phyloP scores from a whole-genome alignment of 768 basidiomycete species.

The Psilocybe sp. region DNA sequence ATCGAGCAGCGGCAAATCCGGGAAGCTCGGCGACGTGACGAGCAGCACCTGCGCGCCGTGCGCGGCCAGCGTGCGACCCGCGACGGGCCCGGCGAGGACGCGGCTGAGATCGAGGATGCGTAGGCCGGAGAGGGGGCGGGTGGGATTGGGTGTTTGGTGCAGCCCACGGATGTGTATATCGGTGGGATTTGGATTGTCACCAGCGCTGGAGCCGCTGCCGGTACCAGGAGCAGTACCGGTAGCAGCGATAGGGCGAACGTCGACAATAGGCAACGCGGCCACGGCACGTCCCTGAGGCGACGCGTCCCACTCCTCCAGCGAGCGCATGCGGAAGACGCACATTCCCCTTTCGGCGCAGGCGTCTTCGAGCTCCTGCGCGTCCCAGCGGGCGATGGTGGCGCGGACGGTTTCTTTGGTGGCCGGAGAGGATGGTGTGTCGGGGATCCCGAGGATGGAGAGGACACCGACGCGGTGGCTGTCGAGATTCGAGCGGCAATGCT shows the following conservation, averaged over 20 bases:
- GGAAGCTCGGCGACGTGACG: conserved; percentile 54
- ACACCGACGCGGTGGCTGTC: conserved; percentile 50
- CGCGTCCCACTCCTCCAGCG: conserved; percentile 46
- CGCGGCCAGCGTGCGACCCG: conserved; percentile 54
- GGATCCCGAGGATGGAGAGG: conserved; percentile 39
- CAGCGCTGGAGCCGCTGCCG: too few relatives aligned
- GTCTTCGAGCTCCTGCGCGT: conserved; percentile 45
- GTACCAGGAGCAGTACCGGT: too few relatives aligned
- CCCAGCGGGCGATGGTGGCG: conserved; percentile 35
- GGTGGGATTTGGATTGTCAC: too few relatives aligned
- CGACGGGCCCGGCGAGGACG: conserved; percentile 57
- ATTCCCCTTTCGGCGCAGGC: conserved; percentile 40
- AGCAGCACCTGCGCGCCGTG: conserved; percentile 58
- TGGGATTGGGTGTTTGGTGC: conserved; percentile 12
- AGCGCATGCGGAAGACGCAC: conserved; percentile 50
- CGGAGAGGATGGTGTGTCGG: conserved; percentile 18
- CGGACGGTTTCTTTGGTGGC: conserved; percentile 35
- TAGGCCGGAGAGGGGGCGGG: conserved; percentile 44
- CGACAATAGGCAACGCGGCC: conserved; percentile 36
- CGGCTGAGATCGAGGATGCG: conserved; percentile 58
- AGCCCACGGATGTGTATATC: too few relatives aligned
- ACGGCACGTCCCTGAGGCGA: conserved; percentile 47
- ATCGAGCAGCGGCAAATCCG: conserved; percentile 48
- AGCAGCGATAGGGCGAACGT: conserved; percentile 16
- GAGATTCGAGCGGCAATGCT: too few relatives aligned